phyloP scores from a whole-genome alignment of 306 rosid genomes.

The Trifolium pratense region DNA sequence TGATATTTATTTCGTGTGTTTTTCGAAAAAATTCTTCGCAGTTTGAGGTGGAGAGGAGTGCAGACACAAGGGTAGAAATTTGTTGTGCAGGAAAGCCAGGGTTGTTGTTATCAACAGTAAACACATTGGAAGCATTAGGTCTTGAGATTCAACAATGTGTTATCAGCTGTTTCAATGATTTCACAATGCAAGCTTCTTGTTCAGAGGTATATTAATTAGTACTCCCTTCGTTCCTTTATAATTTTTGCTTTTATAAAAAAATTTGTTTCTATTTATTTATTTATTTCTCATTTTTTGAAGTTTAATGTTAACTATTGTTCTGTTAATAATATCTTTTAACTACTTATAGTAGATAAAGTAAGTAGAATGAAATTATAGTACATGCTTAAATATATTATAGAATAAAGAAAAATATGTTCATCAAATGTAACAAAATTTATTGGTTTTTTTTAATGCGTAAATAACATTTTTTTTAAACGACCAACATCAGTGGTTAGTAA shows the following conservation, averaged over 20 bases:
- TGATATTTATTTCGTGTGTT: neutral
- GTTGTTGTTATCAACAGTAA: conserved; percentile 68
- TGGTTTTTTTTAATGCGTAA: neutral
- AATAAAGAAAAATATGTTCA: no score
- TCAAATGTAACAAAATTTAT: no score
- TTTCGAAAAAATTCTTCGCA: conserved; percentile 21
- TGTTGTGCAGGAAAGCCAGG: conserved; percentile 89
- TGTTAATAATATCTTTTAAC: no score
- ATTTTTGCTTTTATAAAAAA: no score
- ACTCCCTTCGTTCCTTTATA: neutral
- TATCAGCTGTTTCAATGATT: conserved; percentile 87
- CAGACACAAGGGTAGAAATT: conserved; percentile 68
- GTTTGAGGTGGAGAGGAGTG: conserved; percentile 85
- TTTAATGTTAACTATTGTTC: neutral
- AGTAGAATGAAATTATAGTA: no score
- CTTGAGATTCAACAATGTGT: conserved; percentile 95
- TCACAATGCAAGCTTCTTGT: conserved; percentile 96
- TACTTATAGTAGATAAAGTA: no score
- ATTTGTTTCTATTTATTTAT: neutral
- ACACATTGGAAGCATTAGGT: conserved; percentile 83
- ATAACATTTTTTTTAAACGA: no score
- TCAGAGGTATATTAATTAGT: conserved; percentile 64
- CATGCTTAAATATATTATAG: no score
- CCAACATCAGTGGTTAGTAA: no score
- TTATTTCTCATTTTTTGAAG: neutral